These are phyloP conservation scores for Ceriops decandra DNA, from an alignment of 345 rosid species.

Conservation along the genomic window DNA sequence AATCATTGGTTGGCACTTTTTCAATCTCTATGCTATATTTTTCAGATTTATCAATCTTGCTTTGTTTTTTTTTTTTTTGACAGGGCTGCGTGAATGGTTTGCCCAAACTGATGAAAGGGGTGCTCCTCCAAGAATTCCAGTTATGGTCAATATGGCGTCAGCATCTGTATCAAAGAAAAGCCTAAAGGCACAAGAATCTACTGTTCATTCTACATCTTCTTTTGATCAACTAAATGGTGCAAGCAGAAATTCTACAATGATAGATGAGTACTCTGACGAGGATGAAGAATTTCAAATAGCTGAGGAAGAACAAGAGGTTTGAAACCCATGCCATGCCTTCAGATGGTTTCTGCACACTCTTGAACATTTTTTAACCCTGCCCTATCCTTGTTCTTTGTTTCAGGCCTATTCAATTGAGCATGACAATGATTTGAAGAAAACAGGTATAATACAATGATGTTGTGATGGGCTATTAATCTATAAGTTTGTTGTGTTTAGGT, in stretches of 20 bases:
- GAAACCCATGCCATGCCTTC: constrained; percentile 7
- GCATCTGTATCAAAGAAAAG: constrained; percentile 52
- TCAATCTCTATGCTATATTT: background rate
- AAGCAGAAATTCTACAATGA: constrained; percentile 60
- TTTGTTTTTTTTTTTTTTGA: constrained; percentile 2
- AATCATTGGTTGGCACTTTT: background rate
- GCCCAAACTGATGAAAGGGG: constrained; percentile 92
- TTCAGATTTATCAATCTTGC: constrained; percentile 10
- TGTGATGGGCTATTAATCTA: constrained; percentile 3
- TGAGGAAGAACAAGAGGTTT: constrained; percentile 88
- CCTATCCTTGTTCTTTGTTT: constrained; percentile 1
- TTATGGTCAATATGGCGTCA: constrained; percentile 94
- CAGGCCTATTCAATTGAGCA: constrained; percentile 50
- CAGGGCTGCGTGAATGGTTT: constrained; percentile 98
- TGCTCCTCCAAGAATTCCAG: constrained; percentile 89
- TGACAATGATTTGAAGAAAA: constrained; percentile 54
- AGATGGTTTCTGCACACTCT: background rate
- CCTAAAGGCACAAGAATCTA: constrained; percentile 45
- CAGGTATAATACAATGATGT: constrained; percentile 42
- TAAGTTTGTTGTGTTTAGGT: background rate
- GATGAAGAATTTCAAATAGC: constrained; percentile 92
- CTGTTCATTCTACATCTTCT: constrained; percentile 47
- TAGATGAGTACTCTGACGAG: constrained; percentile 91
- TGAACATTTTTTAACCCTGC: background rate
- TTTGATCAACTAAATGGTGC: constrained; percentile 61